A percentile compares a stretch with the other conserved stretches of the same genome.
Evolutionary conservation across 2,329 filamentous ascomycete genomes (phyloP).

Genomic region (Fusarium sarcochroum): DNA sequence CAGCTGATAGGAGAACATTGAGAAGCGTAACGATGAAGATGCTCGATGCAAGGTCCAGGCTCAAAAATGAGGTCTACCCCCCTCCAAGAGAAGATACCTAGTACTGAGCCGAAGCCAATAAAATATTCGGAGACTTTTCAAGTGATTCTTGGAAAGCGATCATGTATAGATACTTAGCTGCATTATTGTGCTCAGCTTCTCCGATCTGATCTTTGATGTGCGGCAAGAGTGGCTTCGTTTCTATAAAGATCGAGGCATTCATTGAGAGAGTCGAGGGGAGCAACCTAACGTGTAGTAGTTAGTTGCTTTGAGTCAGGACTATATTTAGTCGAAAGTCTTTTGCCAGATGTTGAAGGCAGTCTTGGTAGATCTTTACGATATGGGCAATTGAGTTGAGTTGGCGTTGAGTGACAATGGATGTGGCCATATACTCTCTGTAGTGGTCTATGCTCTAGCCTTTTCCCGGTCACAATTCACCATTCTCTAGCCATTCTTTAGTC

Average conservation of each 20-base stretch:
- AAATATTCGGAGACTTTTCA: background rate
- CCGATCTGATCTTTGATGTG: background rate
- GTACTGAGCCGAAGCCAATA: background rate
- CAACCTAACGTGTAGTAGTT: background rate
- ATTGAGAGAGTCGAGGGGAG: background rate
- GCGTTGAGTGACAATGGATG: background rate
- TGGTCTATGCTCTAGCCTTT: background rate
- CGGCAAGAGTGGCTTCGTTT: background rate
- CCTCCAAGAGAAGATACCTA: background rate
- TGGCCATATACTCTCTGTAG: background rate
- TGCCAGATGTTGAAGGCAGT: background rate
- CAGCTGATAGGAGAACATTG: background rate
- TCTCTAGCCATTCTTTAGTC: too few species aligned
- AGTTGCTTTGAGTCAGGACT: background rate
- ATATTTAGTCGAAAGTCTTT: background rate
- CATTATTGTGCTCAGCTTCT: background rate
- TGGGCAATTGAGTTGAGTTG: background rate
- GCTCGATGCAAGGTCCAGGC: background rate
- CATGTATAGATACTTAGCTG: background rate
- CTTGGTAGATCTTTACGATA: background rate
- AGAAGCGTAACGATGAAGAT: background rate
- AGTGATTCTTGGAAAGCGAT: background rate
- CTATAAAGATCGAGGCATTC: background rate
- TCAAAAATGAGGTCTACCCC: background rate
- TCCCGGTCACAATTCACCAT: background rate